Conservation (phyloP, 2,329 filamentous ascomycete species). For the Arthrobotrys sphaeroides region DNA sequence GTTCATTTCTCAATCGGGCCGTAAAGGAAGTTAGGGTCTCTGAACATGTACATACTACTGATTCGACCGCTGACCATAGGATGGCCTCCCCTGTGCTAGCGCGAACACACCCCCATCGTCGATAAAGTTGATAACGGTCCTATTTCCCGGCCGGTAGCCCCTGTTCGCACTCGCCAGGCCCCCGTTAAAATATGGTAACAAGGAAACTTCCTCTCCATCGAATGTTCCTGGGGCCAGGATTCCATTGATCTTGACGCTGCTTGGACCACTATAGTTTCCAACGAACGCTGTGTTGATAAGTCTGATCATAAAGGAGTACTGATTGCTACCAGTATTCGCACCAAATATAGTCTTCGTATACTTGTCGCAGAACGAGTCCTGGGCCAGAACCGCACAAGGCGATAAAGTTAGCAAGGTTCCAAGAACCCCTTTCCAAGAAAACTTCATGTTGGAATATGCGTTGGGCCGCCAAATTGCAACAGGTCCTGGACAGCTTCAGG, state of each 20-base stretch:
- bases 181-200: conserved; percentile 71
- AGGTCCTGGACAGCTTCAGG: neutral
- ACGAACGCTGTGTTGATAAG: conserved; percentile 73
- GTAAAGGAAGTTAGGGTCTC: neutral
- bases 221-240: conserved; percentile 67
- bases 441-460: conserved; percentile 18
- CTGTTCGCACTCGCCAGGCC: conserved; percentile 67
- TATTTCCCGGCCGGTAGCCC: conserved; percentile 58
- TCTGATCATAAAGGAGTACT: conserved; percentile 67
- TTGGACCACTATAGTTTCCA: conserved; percentile 67
- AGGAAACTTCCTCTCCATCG: conserved; percentile 67
- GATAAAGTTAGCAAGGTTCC: neutral
- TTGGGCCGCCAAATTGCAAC: conserved; percentile 6
- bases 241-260: conserved; percentile 67
- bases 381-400: conserved; percentile 12
- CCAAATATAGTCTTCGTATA: conserved; percentile 70
- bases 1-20: neutral
- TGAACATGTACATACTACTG: conserved; percentile 67
- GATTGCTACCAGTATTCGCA: conserved; percentile 70
- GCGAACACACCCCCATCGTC: conserved; percentile 69
- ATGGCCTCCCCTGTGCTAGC: conserved; percentile 68
- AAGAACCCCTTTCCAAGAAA: neutral
- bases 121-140: conserved; percentile 69
- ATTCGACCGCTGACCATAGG: conserved; percentile 65
- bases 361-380: conserved; percentile 67